Evolutionary conservation across 306 rosid genomes (phyloP), one percentile per base, ranked within the genome.

Genomic region (Rosa multiflora): DNA sequence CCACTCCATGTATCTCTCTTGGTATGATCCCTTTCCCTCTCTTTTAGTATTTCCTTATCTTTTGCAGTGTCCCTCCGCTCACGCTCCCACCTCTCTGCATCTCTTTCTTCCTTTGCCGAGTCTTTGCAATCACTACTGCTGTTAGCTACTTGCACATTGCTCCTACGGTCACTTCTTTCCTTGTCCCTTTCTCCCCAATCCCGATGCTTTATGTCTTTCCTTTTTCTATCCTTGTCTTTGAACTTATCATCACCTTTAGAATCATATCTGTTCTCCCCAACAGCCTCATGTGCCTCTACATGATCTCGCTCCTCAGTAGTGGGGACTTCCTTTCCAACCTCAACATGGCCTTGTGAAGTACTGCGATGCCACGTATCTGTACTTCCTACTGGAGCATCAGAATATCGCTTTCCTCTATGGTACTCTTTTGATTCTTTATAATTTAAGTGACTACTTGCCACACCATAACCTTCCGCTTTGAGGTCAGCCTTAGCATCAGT

Each of bases 131-230:
- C 97, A 63, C 88, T 79, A 76, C 84, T 84, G 68, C 52, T 79
- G 77, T 84, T 91, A 73, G 85, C 80, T 37, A 84, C 89, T 69
- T 79, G 96, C 43, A 86, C 53, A 86, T 74, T 86, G 83, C 84
- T 86, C 93, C 89, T 83, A 67, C 87, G 90, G 49, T 92, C 97
- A 87, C 79, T 83, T 88, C 93, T 90, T 79, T 94, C 98, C 84
- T 89, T 94, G 77, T 94, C 98, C 83, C 84, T 94, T 72, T 92
- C 97, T 46, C 87, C 97, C 94, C 97, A 89, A 23, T 92, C 98
- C 73, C 89, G 85, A 78, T 92, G 91, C 87, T 88, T 94, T 53
- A 75, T 66, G 32, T 94, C 98, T 80, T 87, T 94, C 87, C 97
- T 90, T 86, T 90, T 92, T 77, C 93, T 92, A 69, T 94, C 97